Evolutionary conservation across 2,329 filamentous ascomycete genomes (phyloP).

Genomic region (Drechmeria coniospora): DNA sequence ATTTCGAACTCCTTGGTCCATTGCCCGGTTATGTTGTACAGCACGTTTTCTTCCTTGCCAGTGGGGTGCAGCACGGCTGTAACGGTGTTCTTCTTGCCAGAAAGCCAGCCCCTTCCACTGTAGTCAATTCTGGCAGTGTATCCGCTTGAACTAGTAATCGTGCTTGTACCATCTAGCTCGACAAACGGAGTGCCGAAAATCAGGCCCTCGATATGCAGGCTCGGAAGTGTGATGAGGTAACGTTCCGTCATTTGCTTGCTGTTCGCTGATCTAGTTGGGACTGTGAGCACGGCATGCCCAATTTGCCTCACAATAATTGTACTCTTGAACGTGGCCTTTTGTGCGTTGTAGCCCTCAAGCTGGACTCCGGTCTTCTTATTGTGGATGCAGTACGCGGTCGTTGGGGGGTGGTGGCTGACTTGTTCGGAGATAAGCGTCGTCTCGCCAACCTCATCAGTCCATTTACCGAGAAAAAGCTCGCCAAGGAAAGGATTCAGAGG

Average conservation of each 20-base stretch:
- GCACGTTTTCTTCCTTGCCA: constrained; percentile 53
- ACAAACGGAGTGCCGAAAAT: constrained; percentile 78
- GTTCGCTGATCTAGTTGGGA: constrained; percentile 37
- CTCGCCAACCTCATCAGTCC: constrained; percentile 67
- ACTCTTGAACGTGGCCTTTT: constrained; percentile 86
- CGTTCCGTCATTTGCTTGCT: constrained; percentile 36
- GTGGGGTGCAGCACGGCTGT: constrained; percentile 58
- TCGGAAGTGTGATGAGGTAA: constrained; percentile 83
- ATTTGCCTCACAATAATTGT: constrained; percentile 94
- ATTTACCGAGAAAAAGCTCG: constrained; percentile 83
- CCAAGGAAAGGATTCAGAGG: constrained; percentile 92
- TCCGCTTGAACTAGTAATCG: constrained; percentile 74
- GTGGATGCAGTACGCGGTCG: constrained; percentile 84
- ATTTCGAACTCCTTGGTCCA: constrained; percentile 79
- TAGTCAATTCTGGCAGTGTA: constrained; percentile 87
- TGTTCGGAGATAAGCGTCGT: constrained; percentile 87
- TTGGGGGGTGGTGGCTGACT: constrained; percentile 87
- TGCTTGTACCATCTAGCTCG: constrained; percentile 72
- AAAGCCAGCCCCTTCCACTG: constrained; percentile 84
- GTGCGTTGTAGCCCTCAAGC: constrained; percentile 82
- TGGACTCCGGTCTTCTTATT: constrained; percentile 71
- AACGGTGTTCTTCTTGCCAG: constrained; percentile 90
- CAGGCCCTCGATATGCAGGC: constrained; percentile 84
- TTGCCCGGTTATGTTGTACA: constrained; percentile 75
- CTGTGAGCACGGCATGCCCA: constrained; percentile 69